Evolutionary conservation across 352 stramenopile species (phyloP).

Genomic region (Plasmopara muralis): DNA sequence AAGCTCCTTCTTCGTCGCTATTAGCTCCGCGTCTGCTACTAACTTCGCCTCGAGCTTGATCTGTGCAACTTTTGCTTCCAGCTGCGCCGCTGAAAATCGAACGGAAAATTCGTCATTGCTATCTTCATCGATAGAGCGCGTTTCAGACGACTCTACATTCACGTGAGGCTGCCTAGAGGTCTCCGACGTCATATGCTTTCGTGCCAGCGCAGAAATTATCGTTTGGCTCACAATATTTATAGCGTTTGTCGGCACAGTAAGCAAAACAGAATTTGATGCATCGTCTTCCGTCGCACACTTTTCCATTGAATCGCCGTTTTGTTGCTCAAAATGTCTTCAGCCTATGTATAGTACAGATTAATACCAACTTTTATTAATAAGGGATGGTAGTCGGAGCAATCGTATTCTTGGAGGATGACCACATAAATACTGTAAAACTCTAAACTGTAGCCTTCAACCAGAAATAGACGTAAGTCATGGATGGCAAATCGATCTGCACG

Average conservation of each 20-base stretch:
- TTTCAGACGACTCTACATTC: not conserved
- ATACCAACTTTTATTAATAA: too few relatives aligned
- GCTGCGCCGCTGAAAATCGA: conserved; percentile 39
- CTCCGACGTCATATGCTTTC: not conserved
- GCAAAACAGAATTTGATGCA: not conserved
- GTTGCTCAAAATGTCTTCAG: not conserved
- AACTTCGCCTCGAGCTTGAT: conserved; percentile 50
- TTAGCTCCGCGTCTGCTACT: conserved; percentile 37
- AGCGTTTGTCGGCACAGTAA: not conserved
- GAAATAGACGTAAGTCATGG: too few relatives aligned
- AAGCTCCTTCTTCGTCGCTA: conserved; percentile 30
- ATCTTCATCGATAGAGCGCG: not conserved
- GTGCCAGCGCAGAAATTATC: not conserved
- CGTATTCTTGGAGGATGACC: too few relatives aligned
- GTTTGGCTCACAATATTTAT: not conserved
- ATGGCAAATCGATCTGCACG: too few relatives aligned
- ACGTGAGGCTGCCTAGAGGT: not conserved
- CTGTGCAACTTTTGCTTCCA: conserved; percentile 46
- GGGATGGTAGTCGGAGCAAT: too few relatives aligned
- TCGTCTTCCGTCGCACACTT: not conserved
- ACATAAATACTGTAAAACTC: too few relatives aligned
- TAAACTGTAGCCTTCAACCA: too few relatives aligned
- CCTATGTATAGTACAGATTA: too few relatives aligned
- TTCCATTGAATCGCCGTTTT: not conserved
- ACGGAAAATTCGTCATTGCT: conserved; percentile 16